Percentiles rank a stretch among this genome's conserved stretches.
Evolutionary conservation across 208 protist species (phyloP).

Genomic region (Acanthamoeba triangularis): DNA sequence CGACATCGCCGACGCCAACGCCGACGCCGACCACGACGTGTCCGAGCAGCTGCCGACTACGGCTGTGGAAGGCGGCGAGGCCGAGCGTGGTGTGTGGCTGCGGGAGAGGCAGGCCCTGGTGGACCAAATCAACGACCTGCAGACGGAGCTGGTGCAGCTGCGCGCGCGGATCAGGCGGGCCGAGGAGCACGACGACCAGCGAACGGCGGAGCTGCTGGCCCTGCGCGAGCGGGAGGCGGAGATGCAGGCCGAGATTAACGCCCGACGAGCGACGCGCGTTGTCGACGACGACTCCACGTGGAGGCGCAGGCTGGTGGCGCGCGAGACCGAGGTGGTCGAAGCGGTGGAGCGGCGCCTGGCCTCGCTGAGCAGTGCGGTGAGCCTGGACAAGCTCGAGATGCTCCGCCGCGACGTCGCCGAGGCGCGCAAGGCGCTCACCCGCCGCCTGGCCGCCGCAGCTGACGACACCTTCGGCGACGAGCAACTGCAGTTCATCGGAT

Average conservation of each 20-base stretch:
- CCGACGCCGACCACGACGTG: background rate
- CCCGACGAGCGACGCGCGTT: background rate
- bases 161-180: background rate
- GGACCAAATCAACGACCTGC: background rate
- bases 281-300: too few species aligned
- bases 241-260: background rate
- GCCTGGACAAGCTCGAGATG: slow-evolving; percentile 18
- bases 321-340: background rate
- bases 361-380: background rate
- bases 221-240: background rate
- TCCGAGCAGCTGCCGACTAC: background rate
- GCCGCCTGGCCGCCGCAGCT: background rate
- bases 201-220: background rate
- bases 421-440: slow-evolving; percentile 11
- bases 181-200: background rate
- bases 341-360: slow-evolving; percentile 10
- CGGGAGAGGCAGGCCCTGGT: background rate
- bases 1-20: background rate
- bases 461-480: background rate
- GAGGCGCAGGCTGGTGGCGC: background rate
- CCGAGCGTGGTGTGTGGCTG: background rate
- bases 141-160: background rate
- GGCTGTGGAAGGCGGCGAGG: background rate
- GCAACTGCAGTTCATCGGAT: slow-evolving; percentile 17
- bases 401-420: slow-evolving; percentile 40